Evolutionary conservation across 768 basidiomycete genomes (phyloP), one percentile per base, ranked within the genome.

Genomic region (Panaeolus cyanescens): DNA sequence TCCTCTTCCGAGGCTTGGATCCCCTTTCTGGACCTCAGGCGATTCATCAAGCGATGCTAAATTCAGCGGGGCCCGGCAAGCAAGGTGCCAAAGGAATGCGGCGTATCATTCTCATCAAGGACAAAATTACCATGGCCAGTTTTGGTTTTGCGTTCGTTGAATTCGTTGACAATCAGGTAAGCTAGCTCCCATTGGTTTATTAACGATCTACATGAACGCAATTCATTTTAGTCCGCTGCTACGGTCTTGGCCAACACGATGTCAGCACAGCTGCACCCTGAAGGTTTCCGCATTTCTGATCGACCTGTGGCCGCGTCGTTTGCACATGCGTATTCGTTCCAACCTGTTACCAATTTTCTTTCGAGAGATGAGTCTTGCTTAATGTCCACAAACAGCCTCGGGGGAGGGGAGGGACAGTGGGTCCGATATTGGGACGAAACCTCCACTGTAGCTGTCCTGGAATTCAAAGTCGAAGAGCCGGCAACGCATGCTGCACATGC

Each of bases 121-220:
- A 99, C 76, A 90, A 91, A 69, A 84, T 87, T 15, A 93, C 92
- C 0, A 83, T 91, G 79, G 89, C 90, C 4, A 93, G 93, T 72
- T 95, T 92, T 82, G 93, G 97, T 10, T 96, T 96, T 71, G 88
- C 92, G 0, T 99, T 99, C 70, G 92, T 97, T 9, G 95, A 98
- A 68, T 93, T 98, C 66, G 79, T 91, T 17, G 92, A 96, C 64
- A 73, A 88, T 5, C 86, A 90, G 81, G 96, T 96, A 75, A 64
- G 79, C 60, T 55, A n/a, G 22, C n/a, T n/a, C n/a, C 37, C 2
- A 42, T 45, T 28, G 56, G 54, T 32, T 50, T 7, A 31, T 17
- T 37, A 25, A 54, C 36, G 5, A 25, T 28, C 15, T 56, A 55
- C 32, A 64, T 19, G 64, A 63, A 70, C 61, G 63, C 56, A 59